Base-by-base conservation (phyloP, 2,329 filamentous ascomycete species). In the Elsinoe fawcettii region DNA sequence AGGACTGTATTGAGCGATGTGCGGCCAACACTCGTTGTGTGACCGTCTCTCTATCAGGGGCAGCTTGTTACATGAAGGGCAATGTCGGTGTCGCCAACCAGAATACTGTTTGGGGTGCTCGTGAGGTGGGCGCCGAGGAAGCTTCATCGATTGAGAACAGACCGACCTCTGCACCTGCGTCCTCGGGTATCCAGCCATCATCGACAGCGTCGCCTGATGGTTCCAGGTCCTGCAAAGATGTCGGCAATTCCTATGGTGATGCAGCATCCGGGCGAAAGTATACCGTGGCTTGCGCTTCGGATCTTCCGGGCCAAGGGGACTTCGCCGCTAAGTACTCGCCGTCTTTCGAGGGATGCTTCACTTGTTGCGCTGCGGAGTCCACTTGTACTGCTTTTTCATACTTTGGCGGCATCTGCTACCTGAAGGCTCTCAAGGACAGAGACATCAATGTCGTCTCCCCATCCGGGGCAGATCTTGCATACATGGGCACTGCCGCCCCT, bases 21-120 rank as follows among this genome's bases (percentile, higher is more conserved):
- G 60, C 60, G 7, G 36, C 57, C n/a, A 63, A 59, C 30, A n/a
- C 39, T 11, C 51, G 58, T n/a, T 65, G 64, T 44, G 62, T 66
- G 8, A 63, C 63, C 37, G 64, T 65, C 18, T 62, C 61, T 25
- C 51, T 63, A 20, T 58, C 60, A 1, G 64, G 65, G 7, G 47
- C 57, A 2, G 63, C 64, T 4, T 67, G 66, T 58, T 66, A 67
- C 55, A 36, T 66, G 46, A 66, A 67, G 58, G 55, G 43, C 12
- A 53, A 47, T 2, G 27, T 65, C 20, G 62, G 62, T n/a, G 23
- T 20, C 12, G 39, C 55, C 12, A 51, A 59, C 30, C 27, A 58
- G 23, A 59, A 62, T 41, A 27, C 58, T n/a, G 58, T 56, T 20
- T 56, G 54, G 54, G 54, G 54, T 6, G 54, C 54, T 23, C 39